Conservation (phyloP, 2,329 filamentous ascomycete species). For the Tolypocladium paradoxum region DNA sequence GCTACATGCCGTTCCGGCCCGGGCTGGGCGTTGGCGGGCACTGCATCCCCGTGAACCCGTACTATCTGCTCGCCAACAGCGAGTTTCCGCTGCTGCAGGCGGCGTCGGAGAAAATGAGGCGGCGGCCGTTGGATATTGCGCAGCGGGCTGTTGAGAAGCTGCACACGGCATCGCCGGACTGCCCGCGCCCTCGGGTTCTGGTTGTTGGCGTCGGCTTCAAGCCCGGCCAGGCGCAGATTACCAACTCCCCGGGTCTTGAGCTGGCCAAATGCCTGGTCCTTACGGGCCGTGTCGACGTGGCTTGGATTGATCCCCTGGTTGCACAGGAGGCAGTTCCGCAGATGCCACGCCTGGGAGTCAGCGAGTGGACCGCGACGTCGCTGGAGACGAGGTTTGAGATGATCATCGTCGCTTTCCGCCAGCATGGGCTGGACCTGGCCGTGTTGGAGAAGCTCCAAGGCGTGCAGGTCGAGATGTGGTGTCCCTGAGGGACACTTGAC, state of each 20-base stretch:
- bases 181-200: constrained; percentile 20
- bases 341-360: constrained; percentile 24
- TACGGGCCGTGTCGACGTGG: constrained; percentile 27
- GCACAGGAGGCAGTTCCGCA: constrained; percentile 28
- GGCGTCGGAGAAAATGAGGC: constrained; percentile 32
- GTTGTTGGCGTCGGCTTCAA: constrained; percentile 42
- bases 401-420: constrained; percentile 32
- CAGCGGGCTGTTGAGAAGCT: constrained; percentile 22
- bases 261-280: constrained; percentile 25
- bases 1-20: constrained; percentile 36
- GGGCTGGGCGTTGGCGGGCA: constrained; percentile 42
- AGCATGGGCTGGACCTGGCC: constrained; percentile 29
- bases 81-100: constrained; percentile 33
- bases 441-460: constrained; percentile 23
- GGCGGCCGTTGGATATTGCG: constrained; percentile 28
- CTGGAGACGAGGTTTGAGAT: constrained; percentile 29
- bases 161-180: constrained; percentile 2
- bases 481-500: constrained; percentile 5
- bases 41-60: constrained; percentile 45
- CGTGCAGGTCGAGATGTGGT: constrained; percentile 29
- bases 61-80: constrained; percentile 38
- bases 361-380: constrained; percentile 24
- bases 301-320: constrained; percentile 33
- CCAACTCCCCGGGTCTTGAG: constrained; percentile 35
- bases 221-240: constrained; percentile 33